Base-by-base conservation (phyloP, 805 yeast species). In the Wickerhamiella alocasiicola region DNA sequence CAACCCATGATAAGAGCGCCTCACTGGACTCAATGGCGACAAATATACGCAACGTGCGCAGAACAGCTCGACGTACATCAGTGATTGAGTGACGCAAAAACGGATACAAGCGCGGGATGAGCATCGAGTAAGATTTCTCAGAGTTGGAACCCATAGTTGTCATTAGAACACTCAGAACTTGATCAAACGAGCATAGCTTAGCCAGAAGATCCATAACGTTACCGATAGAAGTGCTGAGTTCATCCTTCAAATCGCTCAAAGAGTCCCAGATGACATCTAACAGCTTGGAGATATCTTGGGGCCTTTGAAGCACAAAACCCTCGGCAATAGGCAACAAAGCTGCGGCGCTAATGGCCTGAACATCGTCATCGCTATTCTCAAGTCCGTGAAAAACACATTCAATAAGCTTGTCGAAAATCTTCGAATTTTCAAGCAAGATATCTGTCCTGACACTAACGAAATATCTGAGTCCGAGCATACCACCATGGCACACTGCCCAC, bases 401-500 rank as follows among this genome's bases (percentile, higher is more conserved):
- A 3, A 87, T 77, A 1, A 87, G 85, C 40, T 72, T 71, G 45
- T 79, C 79, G 26, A 91, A 64, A 24, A 77, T 57, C 12, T 74
- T 67, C 17, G 60, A 56, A 2, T 74, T 68, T 40, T 73, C 70
- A 24, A 78, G 65, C 17, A 88, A 63, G n/a, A 85, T 69, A 47
- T 81, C 91, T 0, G 84, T 76, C 51, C 94, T 70, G 3, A 88
- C 84, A 45, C 94, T 79, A 9, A 88, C 98, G 50, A 91, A 78
- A 59, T 91, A 91, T 39, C 94, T 68, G 39, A 91, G 65, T 0
- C 97, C 98, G 9, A 91, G 70, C 78, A 91, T 76, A 36, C 97
- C 99, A 50, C 97, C 98, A 65, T 91, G 98, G 44, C 91, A 81
- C 2, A 95, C 97, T 56, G 93, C 96, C 98, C 98, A 91, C 42